These are phyloP conservation scores for Pyrus pyrifolia DNA, from an alignment of 306 rosid species.

Conservation along the genomic window DNA sequence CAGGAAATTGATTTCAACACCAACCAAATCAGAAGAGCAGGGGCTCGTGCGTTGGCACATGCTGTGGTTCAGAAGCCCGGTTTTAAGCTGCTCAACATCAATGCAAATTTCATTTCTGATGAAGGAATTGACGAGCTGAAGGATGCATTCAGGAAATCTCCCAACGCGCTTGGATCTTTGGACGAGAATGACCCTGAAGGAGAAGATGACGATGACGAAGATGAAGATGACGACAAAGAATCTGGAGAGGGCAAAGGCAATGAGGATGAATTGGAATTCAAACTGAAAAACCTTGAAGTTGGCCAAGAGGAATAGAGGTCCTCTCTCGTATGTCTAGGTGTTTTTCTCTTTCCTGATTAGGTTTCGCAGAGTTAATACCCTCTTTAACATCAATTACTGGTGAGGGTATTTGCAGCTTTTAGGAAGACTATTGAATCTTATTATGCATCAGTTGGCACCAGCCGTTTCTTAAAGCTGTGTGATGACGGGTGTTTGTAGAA, in stretches of 20 bases:
- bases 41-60: slow-evolving; percentile 75
- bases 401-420: slow-evolving; percentile 3
- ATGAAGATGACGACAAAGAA: slow-evolving; percentile 35
- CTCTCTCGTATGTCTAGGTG: background rate
- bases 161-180: slow-evolving; percentile 55
- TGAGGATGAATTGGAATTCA: slow-evolving; percentile 57
- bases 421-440: slow-evolving; percentile 12
- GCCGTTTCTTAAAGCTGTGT: slow-evolving; percentile 2
- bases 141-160: slow-evolving; percentile 50
- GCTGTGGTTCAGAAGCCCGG: slow-evolving; percentile 56
- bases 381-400: slow-evolving; percentile 8
- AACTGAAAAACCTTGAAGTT: slow-evolving; percentile 81
- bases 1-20: slow-evolving; percentile 74
- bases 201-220: slow-evolving; percentile 40
- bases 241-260: slow-evolving; percentile 36
- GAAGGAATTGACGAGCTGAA: slow-evolving; percentile 75
- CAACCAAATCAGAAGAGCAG: slow-evolving; percentile 55
- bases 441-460: background rate
- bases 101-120: slow-evolving; percentile 74
- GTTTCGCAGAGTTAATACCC: background rate
- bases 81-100: slow-evolving; percentile 56
- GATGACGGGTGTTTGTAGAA: slow-evolving; percentile 2
- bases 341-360: background rate
- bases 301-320: slow-evolving; percentile 21
- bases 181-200: slow-evolving; percentile 92